Base-by-base conservation (phyloP, 768 basidiomycete species). In the Trametes cinnabarina region DNA sequence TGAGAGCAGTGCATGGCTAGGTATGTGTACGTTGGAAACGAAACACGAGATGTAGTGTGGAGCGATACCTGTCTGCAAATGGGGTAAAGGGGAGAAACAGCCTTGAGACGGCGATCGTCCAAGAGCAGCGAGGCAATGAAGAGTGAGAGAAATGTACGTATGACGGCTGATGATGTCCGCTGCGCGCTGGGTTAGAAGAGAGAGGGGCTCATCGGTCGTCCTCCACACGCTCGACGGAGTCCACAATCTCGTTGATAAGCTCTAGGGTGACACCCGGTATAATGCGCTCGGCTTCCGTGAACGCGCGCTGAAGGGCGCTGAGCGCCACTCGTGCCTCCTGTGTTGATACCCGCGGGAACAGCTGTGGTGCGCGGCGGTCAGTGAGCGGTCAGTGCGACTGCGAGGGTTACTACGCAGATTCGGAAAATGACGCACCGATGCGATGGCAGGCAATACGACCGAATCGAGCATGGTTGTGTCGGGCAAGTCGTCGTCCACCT, bases 261-360 rank as follows among this genome's bases (percentile, higher is more conserved):
- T 96, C 96, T 74, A 90, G 77, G 22, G 94, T 91, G 28, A 99
- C 87, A 4, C 97, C 97, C 8, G 97, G 97, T 64, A 98, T 97
- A 55, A 93, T 88, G 58, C 90, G 81, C 75, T 99, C 97, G 12
- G 95, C 95, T 26, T 97, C 93, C 25, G 92, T 91, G 68, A 98
- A 95, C 3, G 97, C 95, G 28, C 90, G 82, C 64, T 97, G 91
- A 11, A 98, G 78, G 48, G 90, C 82, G 57, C 87, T 89, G 50
- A 99, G 80, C 19, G 91, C 90, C 26, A 91, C 81, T 57, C 92
- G 82, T 9, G 94, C 93, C 71, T 97, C 94, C 65, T 91, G 88
- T n/a, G 93, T 90, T 0, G 92, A 87, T 22, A 98, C 91, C 41
- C 96, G 84, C 58, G 92, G 92, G 72, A 94, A 92, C 30, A 99